Evolutionary conservation across 163 green algal species (phyloP).

Genomic region (Dunaliella salina): DNA sequence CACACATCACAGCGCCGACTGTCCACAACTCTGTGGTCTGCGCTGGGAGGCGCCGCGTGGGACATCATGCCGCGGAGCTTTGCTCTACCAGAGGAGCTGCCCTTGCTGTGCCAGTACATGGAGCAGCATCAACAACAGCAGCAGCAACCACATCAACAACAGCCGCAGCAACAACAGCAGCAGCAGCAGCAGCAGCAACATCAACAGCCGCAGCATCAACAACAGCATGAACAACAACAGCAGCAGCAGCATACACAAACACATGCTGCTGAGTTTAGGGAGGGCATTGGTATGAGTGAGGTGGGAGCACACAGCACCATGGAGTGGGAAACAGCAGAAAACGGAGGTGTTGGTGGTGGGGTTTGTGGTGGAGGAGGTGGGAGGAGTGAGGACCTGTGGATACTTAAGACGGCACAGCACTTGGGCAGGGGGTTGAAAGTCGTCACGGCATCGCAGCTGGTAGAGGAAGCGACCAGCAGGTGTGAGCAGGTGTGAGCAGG

Average conservation of each 20-base stretch:
- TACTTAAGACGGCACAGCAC: slow-evolving; percentile 75
- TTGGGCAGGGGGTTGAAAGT: slow-evolving; percentile 64
- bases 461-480: not conserved
- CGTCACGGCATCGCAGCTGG: slow-evolving; percentile 16
- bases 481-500: too few species aligned
- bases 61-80: slow-evolving; percentile 50
- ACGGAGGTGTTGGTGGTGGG: slow-evolving; percentile 12
- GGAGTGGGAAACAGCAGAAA: not conserved
- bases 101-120: slow-evolving; percentile 17
- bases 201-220: not conserved
- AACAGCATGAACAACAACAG: not conserved
- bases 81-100: slow-evolving; percentile 50
- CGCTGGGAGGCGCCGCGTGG: slow-evolving; percentile 37
- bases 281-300: not conserved
- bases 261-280: not conserved
- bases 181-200: not conserved
- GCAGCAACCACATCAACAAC: not conserved
- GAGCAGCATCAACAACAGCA: slow-evolving; percentile 8
- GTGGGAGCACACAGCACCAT: not conserved
- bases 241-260: not conserved
- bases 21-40: slow-evolving; percentile 46
- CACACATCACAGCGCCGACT: slow-evolving; percentile 37
- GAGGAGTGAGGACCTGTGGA: slow-evolving; percentile 56
- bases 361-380: slow-evolving; percentile 41
- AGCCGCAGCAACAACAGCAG: not conserved